Evolutionary conservation across 805 yeast genomes (phyloP).

Genomic region (Saccharomycopsis amapae): DNA sequence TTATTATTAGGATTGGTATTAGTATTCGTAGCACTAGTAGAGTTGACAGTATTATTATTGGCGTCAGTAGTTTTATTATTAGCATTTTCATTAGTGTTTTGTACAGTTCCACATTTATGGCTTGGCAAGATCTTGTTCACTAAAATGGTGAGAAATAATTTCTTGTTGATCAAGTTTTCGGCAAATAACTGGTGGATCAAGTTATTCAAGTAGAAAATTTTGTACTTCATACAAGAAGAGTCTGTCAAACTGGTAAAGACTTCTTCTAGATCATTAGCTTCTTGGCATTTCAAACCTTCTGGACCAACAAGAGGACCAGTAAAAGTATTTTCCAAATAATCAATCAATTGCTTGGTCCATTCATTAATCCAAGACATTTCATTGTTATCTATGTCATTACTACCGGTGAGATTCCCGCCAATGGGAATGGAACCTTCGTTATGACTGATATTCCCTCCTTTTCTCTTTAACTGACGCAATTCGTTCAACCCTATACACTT

Average conservation of each 20-base stretch:
- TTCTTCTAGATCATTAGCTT: neutral
- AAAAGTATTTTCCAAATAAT: constrained; percentile 32
- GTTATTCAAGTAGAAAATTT: constrained; percentile 52
- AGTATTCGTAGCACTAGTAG: too few relatives aligned
- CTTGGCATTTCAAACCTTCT: neutral
- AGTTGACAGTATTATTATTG: neutral
- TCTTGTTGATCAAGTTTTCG: constrained; percentile 59
- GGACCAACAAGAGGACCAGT: neutral
- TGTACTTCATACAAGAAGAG: constrained; percentile 36
- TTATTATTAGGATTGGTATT: too few relatives aligned
- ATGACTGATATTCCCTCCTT: constrained; percentile 27
- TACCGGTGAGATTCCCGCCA: constrained; percentile 1
- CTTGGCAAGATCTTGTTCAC: constrained; percentile 41
- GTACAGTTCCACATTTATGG: neutral
- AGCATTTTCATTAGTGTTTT: neutral
- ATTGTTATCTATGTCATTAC: constrained; percentile 23
- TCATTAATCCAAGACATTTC: constrained; percentile 68
- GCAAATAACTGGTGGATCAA: constrained; percentile 59
- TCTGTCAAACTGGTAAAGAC: neutral
- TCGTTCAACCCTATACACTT: constrained; percentile 83
- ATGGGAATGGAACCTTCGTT: constrained; percentile 20
- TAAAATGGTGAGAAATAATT: constrained; percentile 56
- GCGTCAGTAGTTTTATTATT: neutral
- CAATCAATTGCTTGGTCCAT: constrained; percentile 83
- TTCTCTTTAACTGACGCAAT: constrained; percentile 48